Evolutionary conservation across 129 eudicot genomes (phyloP).

Genomic region (Saposhnikovia divaricata): DNA sequence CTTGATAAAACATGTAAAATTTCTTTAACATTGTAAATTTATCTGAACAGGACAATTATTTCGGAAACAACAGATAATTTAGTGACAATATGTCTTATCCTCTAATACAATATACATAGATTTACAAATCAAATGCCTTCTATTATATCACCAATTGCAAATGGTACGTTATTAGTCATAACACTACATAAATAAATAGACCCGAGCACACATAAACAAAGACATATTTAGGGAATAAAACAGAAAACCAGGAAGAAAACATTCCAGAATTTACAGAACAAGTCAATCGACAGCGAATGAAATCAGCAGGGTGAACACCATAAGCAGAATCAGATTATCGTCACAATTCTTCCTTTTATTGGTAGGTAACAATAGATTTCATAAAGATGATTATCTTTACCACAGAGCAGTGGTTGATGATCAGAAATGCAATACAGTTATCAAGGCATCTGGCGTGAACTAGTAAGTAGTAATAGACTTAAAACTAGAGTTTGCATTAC

Average conservation of each 20-base stretch:
- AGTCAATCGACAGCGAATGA: constrained; percentile 32
- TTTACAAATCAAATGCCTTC: background rate
- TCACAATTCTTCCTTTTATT: too few species aligned
- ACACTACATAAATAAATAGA: too few species aligned
- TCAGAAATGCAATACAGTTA: too few species aligned
- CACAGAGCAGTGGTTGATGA: too few species aligned
- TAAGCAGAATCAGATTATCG: constrained; percentile 43
- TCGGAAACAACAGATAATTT: too few species aligned
- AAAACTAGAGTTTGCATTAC: too few species aligned
- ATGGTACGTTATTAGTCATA: background rate
- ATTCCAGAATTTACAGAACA: constrained; percentile 35
- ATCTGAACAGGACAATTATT: background rate
- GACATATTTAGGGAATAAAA: background rate
- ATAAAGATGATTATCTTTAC: too few species aligned
- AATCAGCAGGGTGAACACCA: constrained; percentile 34
- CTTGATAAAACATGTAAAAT: background rate
- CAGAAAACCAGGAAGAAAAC: background rate
- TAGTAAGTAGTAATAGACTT: too few species aligned
- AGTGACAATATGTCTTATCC: background rate
- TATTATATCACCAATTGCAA: background rate
- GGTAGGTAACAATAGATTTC: too few species aligned
- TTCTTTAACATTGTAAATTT: background rate
- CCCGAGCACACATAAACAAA: background rate
- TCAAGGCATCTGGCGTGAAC: too few species aligned
- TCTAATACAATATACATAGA: background rate